Base-by-base conservation (phyloP, 176 grass and related monocot genomes). In the Melocanna baccifera region DNA sequence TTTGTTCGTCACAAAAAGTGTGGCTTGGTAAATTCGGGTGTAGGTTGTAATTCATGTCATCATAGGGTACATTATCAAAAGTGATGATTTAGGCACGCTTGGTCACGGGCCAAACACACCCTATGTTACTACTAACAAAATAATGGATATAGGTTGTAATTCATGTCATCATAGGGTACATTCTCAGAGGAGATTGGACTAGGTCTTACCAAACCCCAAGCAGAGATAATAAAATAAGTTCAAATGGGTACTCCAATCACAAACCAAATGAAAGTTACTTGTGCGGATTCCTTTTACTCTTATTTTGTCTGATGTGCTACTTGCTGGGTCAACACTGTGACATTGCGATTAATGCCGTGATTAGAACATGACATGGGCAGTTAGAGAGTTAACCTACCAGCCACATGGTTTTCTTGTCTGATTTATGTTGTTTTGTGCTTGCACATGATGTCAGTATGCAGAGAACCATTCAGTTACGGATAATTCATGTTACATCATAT, bases 241-340 rank as follows among this genome's bases (percentile, higher is more conserved):
- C 11, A 47, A 19, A 12, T 7, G 25, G 6, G 16, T 4, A 29
- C 59, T 62, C 78, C 51, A 69, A 69, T 87, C 56, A 71, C 30
- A 29, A 40, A 13, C 18, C 5, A 75, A 56, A 30, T 62, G 69
- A 59, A 61, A 9, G 4, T 80, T 61, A 18, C 29, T 26, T 84
- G 25, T 18, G 57, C 20, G 7, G 64, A 15, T 77, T 76, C 53
- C n/a, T 41, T 39, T 62, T 63, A 65, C 20, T 63, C 25, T 18
- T 61, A 20, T 50, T 29, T 19, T 69, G 69, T 59, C 16, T 37
- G 46, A 18, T 36, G 22, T 67, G 47, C 67, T 47, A 29, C 65
- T 82, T 90, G 84, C n/a, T 83, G 32, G 68, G 84, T 87, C 84
- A 87, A 87, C 66, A 74, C 28, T 0, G 48, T 25, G 69, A 6